Conservation (phyloP, 306 rosid species). For the Argentina anserina region DNA sequence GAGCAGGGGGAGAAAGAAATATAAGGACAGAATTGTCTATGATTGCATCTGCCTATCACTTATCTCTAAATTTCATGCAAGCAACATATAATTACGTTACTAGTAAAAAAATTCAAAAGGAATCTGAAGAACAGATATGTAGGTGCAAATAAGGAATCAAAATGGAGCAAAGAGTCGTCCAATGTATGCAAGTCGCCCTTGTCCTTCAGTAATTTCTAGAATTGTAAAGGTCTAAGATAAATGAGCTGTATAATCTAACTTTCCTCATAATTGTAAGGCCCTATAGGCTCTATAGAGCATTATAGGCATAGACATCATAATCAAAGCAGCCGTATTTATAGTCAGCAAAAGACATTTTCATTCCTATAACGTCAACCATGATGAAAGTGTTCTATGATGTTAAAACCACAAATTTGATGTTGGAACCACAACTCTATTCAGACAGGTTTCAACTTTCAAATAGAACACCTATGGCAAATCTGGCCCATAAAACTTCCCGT, state of each 20-base stretch:
- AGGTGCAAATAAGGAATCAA: background rate
- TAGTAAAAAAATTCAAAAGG: background rate
- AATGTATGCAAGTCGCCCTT: background rate
- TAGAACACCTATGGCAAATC: too few species aligned
- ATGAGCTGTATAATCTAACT: background rate
- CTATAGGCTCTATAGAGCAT: background rate
- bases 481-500: background rate
- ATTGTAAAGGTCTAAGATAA: too few species aligned
- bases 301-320: background rate
- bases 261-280: background rate
- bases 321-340: background rate
- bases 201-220: background rate
- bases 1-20: constrained; percentile 15
- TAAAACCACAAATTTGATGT: too few species aligned
- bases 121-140: background rate
- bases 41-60: background rate
- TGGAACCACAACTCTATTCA: background rate
- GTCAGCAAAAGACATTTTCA: background rate
- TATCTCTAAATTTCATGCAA: background rate
- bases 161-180: background rate
- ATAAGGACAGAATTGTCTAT: constrained; percentile 17
- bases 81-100: background rate
- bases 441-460: background rate
- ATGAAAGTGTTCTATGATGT: too few species aligned
- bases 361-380: background rate